These are phyloP conservation scores for Claviceps cyperi DNA, from an alignment of 2,329 filamentous ascomycete genomes.

Conservation along the genomic window DNA sequence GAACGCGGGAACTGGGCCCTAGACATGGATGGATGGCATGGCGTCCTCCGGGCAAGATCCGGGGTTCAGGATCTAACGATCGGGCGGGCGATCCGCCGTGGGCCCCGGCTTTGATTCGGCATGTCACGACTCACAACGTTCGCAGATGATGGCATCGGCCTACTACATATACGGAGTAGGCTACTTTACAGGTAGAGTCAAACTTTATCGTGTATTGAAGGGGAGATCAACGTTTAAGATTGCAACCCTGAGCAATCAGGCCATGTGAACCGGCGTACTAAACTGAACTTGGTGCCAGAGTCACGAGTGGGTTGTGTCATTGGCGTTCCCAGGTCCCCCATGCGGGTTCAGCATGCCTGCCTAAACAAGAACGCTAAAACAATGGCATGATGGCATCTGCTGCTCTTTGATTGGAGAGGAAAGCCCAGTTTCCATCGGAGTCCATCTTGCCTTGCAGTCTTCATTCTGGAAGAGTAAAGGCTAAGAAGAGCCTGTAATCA, in stretches of 20 bases:
- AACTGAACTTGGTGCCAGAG: background rate
- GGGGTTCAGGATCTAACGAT: no score
- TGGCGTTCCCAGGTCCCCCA: slow-evolving; percentile 2
- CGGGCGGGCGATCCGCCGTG: no score
- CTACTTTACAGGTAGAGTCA: no score
- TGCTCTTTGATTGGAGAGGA: background rate
- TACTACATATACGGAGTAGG: no score
- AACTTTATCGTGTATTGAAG: no score
- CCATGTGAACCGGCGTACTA: background rate
- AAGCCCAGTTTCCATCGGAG: background rate
- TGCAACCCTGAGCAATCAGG: background rate
- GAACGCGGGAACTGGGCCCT: no score
- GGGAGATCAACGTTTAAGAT: no score
- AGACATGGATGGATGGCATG: no score
- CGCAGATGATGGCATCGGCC: no score
- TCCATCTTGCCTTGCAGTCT: background rate
- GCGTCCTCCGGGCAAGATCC: no score
- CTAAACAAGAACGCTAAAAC: background rate
- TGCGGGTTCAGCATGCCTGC: background rate
- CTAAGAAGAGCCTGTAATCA: background rate
- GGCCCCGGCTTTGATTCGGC: no score
- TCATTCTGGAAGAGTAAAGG: background rate
- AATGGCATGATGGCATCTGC: background rate
- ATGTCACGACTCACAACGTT: no score
- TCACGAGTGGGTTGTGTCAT: slow-evolving; percentile 6